Conservation (phyloP, 2,329 filamentous ascomycete genomes). For the Colletotrichum sansevieriae region DNA sequence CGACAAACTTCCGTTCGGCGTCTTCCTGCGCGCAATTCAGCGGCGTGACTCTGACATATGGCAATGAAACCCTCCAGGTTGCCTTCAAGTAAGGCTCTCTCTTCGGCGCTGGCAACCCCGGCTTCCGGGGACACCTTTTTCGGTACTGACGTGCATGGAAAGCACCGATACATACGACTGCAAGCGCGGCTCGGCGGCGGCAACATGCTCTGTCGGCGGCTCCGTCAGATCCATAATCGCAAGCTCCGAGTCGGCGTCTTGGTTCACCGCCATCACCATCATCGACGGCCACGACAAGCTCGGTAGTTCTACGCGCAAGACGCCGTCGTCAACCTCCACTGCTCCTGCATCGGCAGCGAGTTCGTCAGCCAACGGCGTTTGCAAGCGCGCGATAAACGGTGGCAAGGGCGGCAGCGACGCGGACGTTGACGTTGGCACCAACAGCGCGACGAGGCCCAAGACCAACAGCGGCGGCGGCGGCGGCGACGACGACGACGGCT, state of each 20-base stretch:
- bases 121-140: neutral
- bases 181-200: constrained; percentile 26
- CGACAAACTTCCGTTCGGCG: constrained; percentile 25
- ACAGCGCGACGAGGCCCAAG: too few species aligned
- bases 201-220: constrained; percentile 16
- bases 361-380: neutral
- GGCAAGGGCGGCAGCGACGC: neutral
- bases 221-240: neutral
- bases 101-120: neutral
- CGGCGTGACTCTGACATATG: constrained; percentile 36
- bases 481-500: constrained; percentile 7
- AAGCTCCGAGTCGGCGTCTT: constrained; percentile 21
- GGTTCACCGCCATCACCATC: constrained; percentile 37
- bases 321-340: neutral
- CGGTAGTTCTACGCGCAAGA: neutral
- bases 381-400: constrained; percentile 26
- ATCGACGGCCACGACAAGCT: constrained; percentile 28
- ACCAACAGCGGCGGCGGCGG: neutral
- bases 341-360: constrained; percentile 4
- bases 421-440: too few species aligned
- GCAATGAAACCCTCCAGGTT: constrained; percentile 30
- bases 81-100: constrained; percentile 7
- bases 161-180: constrained; percentile 32
- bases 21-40: constrained; percentile 29
- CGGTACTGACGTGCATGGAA: neutral